phyloP scores from a whole-genome alignment of 228 moss, liverwort and hornwort genomes.

The Sphagnum magellanicum region DNA sequence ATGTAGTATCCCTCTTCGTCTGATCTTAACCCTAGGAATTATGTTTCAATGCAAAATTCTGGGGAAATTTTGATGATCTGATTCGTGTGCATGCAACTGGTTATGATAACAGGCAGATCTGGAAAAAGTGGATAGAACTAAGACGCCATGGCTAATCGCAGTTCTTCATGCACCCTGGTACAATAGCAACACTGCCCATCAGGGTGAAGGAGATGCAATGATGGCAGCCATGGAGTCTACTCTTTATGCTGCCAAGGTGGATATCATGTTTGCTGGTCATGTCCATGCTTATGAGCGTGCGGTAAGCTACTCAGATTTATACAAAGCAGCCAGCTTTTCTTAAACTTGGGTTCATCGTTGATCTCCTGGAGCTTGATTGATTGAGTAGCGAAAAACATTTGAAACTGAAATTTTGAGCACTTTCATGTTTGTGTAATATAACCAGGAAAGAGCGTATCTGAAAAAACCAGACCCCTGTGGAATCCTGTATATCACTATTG shows the following conservation, averaged over 20 bases:
- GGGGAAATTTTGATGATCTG: too few relatives aligned
- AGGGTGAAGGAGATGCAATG: constrained; percentile 77
- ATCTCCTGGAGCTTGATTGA: too few relatives aligned
- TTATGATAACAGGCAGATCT: constrained; percentile 53
- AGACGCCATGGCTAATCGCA: constrained; percentile 77
- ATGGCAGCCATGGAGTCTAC: constrained; percentile 69
- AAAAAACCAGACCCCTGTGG: constrained; percentile 43
- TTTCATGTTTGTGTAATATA: too few relatives aligned
- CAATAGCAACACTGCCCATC: constrained; percentile 81
- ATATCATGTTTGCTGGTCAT: constrained; percentile 70
- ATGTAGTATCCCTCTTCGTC: too few relatives aligned
- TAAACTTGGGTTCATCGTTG: too few relatives aligned
- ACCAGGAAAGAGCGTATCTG: constrained; percentile 54
- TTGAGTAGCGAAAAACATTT: too few relatives aligned
- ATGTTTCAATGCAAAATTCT: too few relatives aligned
- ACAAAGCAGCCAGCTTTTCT: too few relatives aligned
- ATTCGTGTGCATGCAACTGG: not conserved
- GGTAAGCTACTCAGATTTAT: constrained; percentile 16
- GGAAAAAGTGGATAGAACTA: constrained; percentile 61
- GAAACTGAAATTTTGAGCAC: too few relatives aligned
- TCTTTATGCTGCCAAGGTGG: constrained; percentile 62
- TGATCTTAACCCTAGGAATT: too few relatives aligned
- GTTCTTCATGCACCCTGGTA: constrained; percentile 92
- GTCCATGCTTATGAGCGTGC: constrained; percentile 78
- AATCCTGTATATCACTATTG: constrained; percentile 61